Evolutionary conservation across 768 basidiomycete genomes (phyloP).

Genomic region (Hericium coralloides): DNA sequence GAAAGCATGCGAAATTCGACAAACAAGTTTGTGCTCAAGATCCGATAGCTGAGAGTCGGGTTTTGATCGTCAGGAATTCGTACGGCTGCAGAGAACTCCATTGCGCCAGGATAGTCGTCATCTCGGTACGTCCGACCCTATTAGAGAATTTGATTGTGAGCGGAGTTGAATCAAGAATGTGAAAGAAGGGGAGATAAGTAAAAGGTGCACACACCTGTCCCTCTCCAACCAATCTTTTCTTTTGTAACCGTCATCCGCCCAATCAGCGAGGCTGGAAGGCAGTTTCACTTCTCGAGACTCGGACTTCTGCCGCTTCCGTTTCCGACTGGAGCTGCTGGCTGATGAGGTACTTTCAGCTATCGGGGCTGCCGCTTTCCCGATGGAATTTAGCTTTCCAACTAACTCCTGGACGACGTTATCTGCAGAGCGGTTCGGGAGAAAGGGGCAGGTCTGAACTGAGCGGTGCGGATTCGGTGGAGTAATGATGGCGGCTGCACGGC

Average conservation of each 20-base stretch:
- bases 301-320: neutral
- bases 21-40: neutral
- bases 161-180: neutral
- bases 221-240: conserved; percentile 51
- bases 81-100: neutral
- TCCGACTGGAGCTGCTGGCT: neutral
- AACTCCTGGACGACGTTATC: conserved; percentile 27
- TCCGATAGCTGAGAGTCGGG: neutral
- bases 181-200: conserved; percentile 1
- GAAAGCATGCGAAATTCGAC: neutral
- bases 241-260: conserved; percentile 43
- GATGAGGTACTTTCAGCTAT: conserved; percentile 2
- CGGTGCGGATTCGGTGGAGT: conserved; percentile 44
- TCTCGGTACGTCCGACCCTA: neutral
- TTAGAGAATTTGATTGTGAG: neutral
- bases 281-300: conserved; percentile 15
- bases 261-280: conserved; percentile 31
- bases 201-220: conserved; percentile 30
- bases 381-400: neutral
- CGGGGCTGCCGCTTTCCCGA: neutral
- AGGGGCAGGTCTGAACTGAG: conserved; percentile 43
- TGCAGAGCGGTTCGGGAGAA: conserved; percentile 52
- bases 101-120: neutral
- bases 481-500: conserved; percentile 41
- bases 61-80: neutral